phyloP scores from a whole-genome alignment of 2,329 filamentous ascomycete species.

The Calonectria henricotiae region DNA sequence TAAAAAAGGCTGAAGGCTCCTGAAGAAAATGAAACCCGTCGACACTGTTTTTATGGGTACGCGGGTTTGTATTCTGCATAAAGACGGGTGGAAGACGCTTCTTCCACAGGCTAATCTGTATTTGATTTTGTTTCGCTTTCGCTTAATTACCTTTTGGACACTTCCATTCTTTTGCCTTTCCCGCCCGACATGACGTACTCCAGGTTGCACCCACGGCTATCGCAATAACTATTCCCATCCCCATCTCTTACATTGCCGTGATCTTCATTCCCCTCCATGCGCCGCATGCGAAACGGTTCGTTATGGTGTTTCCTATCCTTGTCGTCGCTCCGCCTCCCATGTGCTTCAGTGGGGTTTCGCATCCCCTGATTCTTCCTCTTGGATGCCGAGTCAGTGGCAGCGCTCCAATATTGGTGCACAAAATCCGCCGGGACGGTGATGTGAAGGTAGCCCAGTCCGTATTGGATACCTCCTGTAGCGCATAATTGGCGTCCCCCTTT shows the following conservation, averaged over 20 bases:
- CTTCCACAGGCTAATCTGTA: too few relatives aligned
- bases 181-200: neutral
- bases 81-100: neutral
- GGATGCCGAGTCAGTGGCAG: neutral
- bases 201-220: neutral
- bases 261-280: neutral
- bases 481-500: constrained; percentile 12
- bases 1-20: neutral
- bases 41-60: neutral
- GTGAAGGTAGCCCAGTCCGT: neutral
- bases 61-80: neutral
- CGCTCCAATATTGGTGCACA: constrained; percentile 11
- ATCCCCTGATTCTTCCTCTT: neutral
- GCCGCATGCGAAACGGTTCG: neutral
- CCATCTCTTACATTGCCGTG: neutral
- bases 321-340: neutral
- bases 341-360: neutral
- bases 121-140: neutral
- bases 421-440: neutral
- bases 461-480: constrained; percentile 12
- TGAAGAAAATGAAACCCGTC: too few relatives aligned
- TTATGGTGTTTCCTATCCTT: neutral
- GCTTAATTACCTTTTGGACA: neutral
- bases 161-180: neutral
- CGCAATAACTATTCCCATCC: neutral